Base-by-base conservation (phyloP, 257 asterid genomes). In the Perilla frutescens region DNA sequence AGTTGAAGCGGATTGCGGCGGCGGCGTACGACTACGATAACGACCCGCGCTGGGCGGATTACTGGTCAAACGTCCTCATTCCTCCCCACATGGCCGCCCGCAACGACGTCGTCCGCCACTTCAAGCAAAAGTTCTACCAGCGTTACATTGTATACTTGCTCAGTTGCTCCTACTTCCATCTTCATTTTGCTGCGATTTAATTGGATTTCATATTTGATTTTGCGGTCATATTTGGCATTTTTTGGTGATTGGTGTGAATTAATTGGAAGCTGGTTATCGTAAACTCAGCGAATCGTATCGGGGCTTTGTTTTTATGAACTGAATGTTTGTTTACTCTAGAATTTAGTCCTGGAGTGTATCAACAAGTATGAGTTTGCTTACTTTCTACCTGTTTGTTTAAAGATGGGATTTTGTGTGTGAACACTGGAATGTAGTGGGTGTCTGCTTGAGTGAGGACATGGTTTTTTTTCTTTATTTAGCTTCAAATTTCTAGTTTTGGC, bases 111-210 rank as follows among this genome's bases (percentile, higher is more conserved):
- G 92, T 83, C 73, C 62, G 81, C 14, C 97, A 91, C 88, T 93
- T 84, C 91, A 91, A 93, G 87, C 95, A 82, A 81, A 93, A 93
- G 83, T 93, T 93, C 91, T 93, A 94, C 80, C 97, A 94, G 82
- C 97, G 97, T 32, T 86, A 74, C 87, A 84, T 93, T 75, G 98
- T 93, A 80, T 37, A 67, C 1, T 49, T 57, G 43, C 14, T 13
- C 9, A 70, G 2, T 49, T 57, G 43, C 14, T 13, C 9, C 50
- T 47, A 31, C 36, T 50, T 9, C 9, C 0, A 37, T 34, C 68
- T 50, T 45, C 45, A n/a, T 40, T 76, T 39, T 14, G 2, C 40
- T 71, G 39, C 54, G 14, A 44, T 41, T 75, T 29, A 36, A 55
- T 60, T 50, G 39, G 36, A 45, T 44, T 1, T 45, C 68, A 9